phyloP scores from a whole-genome alignment of 2,329 filamentous ascomycete species.

The Talaromyces atroroseus region DNA sequence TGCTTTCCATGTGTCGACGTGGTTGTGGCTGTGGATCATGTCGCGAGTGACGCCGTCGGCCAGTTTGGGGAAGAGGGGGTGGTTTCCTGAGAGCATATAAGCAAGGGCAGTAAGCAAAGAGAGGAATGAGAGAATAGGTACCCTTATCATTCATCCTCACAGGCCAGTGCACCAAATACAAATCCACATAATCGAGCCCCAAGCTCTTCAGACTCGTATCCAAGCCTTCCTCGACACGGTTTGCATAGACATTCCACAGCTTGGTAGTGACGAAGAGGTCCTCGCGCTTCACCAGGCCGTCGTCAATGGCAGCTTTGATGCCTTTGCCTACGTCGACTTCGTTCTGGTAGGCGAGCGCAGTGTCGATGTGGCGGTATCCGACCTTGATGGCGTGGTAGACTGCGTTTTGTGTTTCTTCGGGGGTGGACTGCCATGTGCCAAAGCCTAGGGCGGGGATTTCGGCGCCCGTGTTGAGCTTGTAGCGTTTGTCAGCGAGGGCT shows the following conservation, averaged over 20 bases:
- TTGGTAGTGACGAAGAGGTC: slow-evolving; percentile 65
- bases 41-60: slow-evolving; percentile 65
- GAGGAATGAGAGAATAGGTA: slow-evolving; percentile 39
- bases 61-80: slow-evolving; percentile 61
- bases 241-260: slow-evolving; percentile 59
- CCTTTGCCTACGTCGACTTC: slow-evolving; percentile 53
- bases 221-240: slow-evolving; percentile 58
- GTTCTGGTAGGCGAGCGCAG: slow-evolving; percentile 26
- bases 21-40: slow-evolving; percentile 62
- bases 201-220: slow-evolving; percentile 58
- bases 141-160: slow-evolving; percentile 46
- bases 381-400: slow-evolving; percentile 44
- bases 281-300: slow-evolving; percentile 58
- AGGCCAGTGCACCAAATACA: slow-evolving; percentile 66
- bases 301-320: slow-evolving; percentile 49
- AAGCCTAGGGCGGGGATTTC: slow-evolving; percentile 47
- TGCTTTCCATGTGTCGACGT: slow-evolving; percentile 50
- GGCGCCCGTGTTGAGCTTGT: slow-evolving; percentile 45
- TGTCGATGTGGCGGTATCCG: slow-evolving; percentile 54
- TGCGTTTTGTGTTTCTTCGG: slow-evolving; percentile 44
- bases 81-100: slow-evolving; percentile 37
- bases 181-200: slow-evolving; percentile 61
- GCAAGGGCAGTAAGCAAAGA: slow-evolving; percentile 35
- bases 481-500: slow-evolving; percentile 25
- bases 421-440: slow-evolving; percentile 47